A percentile compares a stretch with the other conserved stretches of the same genome.
Evolutionary conservation across 176 grass and related monocot species (phyloP).

Genomic region (Chrysopogon serrulatus): DNA sequence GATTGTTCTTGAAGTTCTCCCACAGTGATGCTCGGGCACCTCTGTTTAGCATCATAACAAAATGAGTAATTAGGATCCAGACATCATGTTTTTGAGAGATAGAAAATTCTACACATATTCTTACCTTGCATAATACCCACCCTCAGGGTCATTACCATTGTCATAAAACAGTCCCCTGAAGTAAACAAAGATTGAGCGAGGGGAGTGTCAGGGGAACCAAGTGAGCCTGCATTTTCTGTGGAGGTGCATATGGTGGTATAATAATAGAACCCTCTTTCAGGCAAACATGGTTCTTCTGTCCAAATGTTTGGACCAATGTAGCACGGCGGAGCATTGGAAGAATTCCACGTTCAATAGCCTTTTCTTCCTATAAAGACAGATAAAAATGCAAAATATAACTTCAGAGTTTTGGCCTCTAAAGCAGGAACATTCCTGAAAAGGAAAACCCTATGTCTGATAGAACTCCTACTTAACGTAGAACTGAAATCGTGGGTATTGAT

Average conservation of each 20-base stretch:
- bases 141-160: conserved; percentile 83
- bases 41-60: conserved; percentile 22
- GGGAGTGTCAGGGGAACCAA: conserved; percentile 63
- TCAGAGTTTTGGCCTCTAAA: neutral
- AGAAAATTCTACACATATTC: neutral
- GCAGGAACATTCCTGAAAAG: neutral
- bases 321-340: conserved; percentile 59
- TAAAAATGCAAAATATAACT: neutral
- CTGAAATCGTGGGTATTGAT: neutral
- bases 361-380: conserved; percentile 62
- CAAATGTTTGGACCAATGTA: conserved; percentile 83
- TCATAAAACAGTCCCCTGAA: conserved; percentile 86
- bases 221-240: conserved; percentile 91
- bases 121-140: conserved; percentile 87
- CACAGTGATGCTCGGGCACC: conserved; percentile 75
- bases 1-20: conserved; percentile 97
- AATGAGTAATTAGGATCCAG: neutral
- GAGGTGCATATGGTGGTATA: conserved; percentile 86
- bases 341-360: conserved; percentile 75
- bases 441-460: neutral
- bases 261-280: conserved; percentile 86
- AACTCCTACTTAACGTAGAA: neutral
- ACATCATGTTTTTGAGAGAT: neutral
- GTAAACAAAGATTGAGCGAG: conserved; percentile 88
- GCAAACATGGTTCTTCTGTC: conserved; percentile 83